Evolutionary conservation across 176 grass and related monocot genomes (phyloP).

Genomic region (Musa itinerans): DNA sequence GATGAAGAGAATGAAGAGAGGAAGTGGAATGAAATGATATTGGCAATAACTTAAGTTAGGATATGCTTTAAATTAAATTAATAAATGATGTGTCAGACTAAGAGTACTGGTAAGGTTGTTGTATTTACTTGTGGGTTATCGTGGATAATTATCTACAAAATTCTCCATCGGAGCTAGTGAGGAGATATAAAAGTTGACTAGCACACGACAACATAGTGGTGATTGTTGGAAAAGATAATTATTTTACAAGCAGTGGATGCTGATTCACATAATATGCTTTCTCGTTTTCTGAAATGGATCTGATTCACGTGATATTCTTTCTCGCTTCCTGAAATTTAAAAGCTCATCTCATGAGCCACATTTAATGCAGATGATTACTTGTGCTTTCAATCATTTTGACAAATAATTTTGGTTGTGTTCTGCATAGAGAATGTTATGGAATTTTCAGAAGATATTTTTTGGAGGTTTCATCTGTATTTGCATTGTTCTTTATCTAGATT

Average conservation of each 20-base stretch:
- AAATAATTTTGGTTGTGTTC: neutral
- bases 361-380: neutral
- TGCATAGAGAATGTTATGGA: neutral
- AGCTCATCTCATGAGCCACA: neutral
- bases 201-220: neutral
- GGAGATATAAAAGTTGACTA: neutral
- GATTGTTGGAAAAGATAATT: neutral
- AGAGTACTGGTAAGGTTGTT: too few species aligned
- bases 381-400: neutral
- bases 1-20: neutral
- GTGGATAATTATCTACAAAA: too few species aligned
- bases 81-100: neutral
- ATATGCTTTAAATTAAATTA: neutral
- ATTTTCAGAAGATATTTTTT: neutral
- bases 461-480: neutral
- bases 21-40: neutral
- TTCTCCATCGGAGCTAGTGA: neutral
- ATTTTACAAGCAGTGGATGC: neutral
- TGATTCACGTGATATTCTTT: neutral
- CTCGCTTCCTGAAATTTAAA: neutral
- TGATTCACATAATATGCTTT: neutral
- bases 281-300: neutral
- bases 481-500: neutral
- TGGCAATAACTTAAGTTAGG: neutral
- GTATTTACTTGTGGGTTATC: too few species aligned